phyloP scores from a whole-genome alignment of 371 early-diverging fungal species.

The Capillidium rhysosporum region DNA sequence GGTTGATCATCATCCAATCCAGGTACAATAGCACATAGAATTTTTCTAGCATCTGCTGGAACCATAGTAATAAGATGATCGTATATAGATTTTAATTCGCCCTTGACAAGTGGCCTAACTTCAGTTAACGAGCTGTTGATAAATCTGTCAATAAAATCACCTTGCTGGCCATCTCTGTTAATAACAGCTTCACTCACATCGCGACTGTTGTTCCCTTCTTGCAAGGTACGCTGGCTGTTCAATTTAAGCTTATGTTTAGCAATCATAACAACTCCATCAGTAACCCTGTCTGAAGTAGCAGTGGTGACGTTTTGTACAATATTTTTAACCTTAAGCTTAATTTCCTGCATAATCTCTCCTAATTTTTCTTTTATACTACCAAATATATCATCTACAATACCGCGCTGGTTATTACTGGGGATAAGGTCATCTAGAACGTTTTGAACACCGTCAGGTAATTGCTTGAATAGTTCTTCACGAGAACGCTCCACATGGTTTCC shows the following conservation, averaged over 20 bases:
- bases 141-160: slow-evolving; percentile 6
- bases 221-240: neutral
- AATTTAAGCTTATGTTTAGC: neutral
- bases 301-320: neutral
- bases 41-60: slow-evolving; percentile 4
- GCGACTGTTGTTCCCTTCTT: neutral
- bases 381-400: neutral
- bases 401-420: neutral
- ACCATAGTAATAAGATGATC: neutral
- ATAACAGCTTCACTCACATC: neutral
- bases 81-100: slow-evolving; percentile 1
- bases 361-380: neutral
- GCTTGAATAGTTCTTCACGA: neutral
- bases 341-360: neutral
- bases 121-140: neutral
- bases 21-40: slow-evolving; percentile 1
- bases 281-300: slow-evolving; percentile 1
- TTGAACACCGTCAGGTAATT: neutral
- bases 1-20: neutral
- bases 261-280: neutral
- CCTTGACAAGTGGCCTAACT: neutral
- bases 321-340: neutral
- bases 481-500: neutral
- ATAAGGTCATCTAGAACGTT: neutral
- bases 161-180: neutral